Conservation (phyloP, 495 filamentous ascomycete genomes). For the Bryoglossum gracile region DNA sequence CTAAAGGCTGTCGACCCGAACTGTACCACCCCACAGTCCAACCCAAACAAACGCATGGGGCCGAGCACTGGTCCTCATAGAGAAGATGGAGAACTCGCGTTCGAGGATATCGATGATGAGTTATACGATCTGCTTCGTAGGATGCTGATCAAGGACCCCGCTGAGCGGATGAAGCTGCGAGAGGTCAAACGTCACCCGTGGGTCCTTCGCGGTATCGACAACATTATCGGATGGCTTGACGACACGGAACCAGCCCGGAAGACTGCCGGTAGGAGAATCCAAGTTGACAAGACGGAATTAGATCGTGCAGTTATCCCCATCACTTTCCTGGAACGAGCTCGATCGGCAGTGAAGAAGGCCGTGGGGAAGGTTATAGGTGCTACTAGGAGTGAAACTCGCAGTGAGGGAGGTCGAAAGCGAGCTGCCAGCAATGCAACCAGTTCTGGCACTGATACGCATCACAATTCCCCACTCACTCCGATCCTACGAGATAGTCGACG, state of each 20-base stretch:
- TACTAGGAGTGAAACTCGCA: conserved; percentile 41
- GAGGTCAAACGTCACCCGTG: conserved; percentile 97
- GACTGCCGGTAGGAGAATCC: conserved; percentile 80
- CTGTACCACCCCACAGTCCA: conserved; percentile 37
- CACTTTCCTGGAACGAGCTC: conserved; percentile 71
- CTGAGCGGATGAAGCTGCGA: conserved; percentile 76
- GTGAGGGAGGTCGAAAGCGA: conserved; percentile 45
- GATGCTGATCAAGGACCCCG: conserved; percentile 82
- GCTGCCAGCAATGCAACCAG: conserved; percentile 54
- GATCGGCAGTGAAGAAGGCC: conserved; percentile 60
- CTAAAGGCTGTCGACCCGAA: conserved; percentile 66
- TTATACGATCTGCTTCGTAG: conserved; percentile 73
- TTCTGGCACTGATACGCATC: conserved; percentile 31
- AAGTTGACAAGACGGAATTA: conserved; percentile 86
- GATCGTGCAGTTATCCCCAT: conserved; percentile 84
- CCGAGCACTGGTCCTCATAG: conserved; percentile 36
- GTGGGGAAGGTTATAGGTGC: conserved; percentile 53
- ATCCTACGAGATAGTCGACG: conserved; percentile 47
- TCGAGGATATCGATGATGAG: conserved; percentile 79
- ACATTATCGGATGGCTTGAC: conserved; percentile 77
- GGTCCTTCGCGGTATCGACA: conserved; percentile 73
- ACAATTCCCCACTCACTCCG: conserved; percentile 26
- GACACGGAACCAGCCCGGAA: conserved; percentile 82
- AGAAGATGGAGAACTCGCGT: conserved; percentile 62
- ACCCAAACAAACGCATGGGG: conserved; percentile 47